Evolutionary conservation across 257 asterid genomes (phyloP), one percentile per base, ranked within the genome.

Genomic region (Parsonsia alboflavescens): DNA sequence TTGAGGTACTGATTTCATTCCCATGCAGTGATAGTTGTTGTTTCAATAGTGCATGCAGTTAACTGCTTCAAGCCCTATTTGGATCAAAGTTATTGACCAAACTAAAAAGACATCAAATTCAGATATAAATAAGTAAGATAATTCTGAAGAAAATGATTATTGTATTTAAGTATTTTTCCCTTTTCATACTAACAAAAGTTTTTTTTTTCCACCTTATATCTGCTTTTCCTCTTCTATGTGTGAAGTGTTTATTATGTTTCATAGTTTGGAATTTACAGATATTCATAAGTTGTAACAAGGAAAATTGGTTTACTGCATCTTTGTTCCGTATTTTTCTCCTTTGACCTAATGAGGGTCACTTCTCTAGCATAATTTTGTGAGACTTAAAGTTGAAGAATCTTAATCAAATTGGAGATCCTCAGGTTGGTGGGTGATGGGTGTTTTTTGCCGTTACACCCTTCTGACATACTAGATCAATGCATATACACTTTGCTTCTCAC

Each of bases 1-100:
- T 95, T 77, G 99, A 94, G 99, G 98, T 93, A 85, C 70, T 62
- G 17, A 70, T 58, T 62, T 41, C 46, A 12, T 8, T 41, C 54
- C 67, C 62, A 44, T 45, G 41, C 45, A 30, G 36, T 54, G 56
- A 24, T 49, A 57, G 63, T n/a, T 66, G 44, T 33, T 56, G 39
- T 70, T 70, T 64, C 45, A 22, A 22, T 19, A 72, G 22, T 13
- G 4, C 1, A 12, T 15, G 42, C 9, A 22, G 5, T 36, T 72
- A 21, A 10, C 41, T 22, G 19, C 45, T 17, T 42, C 12, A 10
- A 7, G 39, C 54, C 54, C 16, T 68, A 13, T n/a, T 68, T 68
- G 21, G 54, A 44, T 42, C 33, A n/a, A 9, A 19, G 36, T 22
- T 48, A 10, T 68, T 68, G 12, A 28, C 56, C n/a, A 15, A 48